Evolutionary conservation across 257 asterid species (phyloP).

Genomic region (Solanum habrochaites): DNA sequence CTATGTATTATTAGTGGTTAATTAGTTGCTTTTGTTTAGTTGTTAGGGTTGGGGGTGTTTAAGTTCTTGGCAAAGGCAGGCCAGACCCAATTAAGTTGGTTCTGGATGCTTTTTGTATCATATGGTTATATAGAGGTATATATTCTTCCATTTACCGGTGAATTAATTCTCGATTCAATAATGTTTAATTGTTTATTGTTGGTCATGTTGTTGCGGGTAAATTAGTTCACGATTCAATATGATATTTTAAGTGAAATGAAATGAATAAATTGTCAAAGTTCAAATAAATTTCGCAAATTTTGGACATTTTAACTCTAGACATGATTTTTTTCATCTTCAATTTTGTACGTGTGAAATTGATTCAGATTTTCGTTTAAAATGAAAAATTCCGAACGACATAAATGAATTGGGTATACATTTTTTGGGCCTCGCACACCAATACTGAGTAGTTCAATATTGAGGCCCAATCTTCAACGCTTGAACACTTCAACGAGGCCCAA

Average conservation of each 20-base stretch:
- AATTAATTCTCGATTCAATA: neutral
- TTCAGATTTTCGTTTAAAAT: too few relatives aligned
- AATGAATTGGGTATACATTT: neutral
- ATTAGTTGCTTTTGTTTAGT: neutral
- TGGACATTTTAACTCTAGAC: neutral
- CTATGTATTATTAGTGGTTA: neutral
- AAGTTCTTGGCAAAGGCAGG: neutral
- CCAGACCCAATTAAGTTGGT: neutral
- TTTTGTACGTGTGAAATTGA: neutral
- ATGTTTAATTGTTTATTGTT: neutral
- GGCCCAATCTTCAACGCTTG: neutral
- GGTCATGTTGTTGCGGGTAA: neutral
- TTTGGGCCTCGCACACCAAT: neutral
- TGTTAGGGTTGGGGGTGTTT: neutral
- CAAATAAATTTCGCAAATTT: neutral
- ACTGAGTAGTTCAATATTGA: neutral
- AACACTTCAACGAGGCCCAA: neutral
- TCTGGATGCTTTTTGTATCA: neutral
- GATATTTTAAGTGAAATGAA: neutral
- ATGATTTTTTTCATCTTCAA: neutral
- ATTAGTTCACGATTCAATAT: too few relatives aligned
- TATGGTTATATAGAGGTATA: neutral
- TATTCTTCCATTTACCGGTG: neutral
- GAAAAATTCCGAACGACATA: neutral
- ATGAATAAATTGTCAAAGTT: neutral